Evolutionary conservation across 179 eudicot genomes (phyloP), one percentile per base, ranked within the genome.

Genomic region (Monotropa hypopitys): DNA sequence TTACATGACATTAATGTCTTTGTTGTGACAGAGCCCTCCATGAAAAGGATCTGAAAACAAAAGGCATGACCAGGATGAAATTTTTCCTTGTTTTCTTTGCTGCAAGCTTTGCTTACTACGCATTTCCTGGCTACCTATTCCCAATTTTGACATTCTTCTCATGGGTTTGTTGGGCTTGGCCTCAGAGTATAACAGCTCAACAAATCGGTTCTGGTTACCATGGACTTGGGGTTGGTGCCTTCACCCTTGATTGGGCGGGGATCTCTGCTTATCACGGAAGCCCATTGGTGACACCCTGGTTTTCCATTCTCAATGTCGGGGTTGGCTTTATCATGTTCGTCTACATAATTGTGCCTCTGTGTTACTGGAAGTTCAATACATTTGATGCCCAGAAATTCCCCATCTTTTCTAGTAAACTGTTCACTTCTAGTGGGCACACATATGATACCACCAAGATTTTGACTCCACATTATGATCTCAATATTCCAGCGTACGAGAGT

Each of bases 161-260:
- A 5, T 96, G 96, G 98, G 98, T 93, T 21, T 96, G 99, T 76
- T 96, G 99, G 98, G 92, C 66, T 0, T 93, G 93, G 92, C 97
- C 98, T 7, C 85, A 79, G 30, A 91, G 92, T 79, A 91, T 96
- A 84, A 96, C 99, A 0, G 97, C 98, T 40, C 99, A 96, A 79
- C 99, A 96, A 78, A 86, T 96, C 28, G 99, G 99, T 26, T 96
- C 99, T 0, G 99, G 98, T 8, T 88, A 89, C 81, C 86, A 91
- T 71, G 99, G 99, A 12, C 92, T 96, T 20, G 99, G 99, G 13
- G 81, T 96, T 45, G 99, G 99, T 23, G 97, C 99, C 67, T 96
- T 96, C 88, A 96, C 99, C 73, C 87, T 96, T 4, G 99, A 96
- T 78, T 96, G 99, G 99, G 98, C 99, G 1, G 98, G 97, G 62